phyloP scores from a whole-genome alignment of 2,329 filamentous ascomycete genomes.

The Calonectria pseudoturangicola region DNA sequence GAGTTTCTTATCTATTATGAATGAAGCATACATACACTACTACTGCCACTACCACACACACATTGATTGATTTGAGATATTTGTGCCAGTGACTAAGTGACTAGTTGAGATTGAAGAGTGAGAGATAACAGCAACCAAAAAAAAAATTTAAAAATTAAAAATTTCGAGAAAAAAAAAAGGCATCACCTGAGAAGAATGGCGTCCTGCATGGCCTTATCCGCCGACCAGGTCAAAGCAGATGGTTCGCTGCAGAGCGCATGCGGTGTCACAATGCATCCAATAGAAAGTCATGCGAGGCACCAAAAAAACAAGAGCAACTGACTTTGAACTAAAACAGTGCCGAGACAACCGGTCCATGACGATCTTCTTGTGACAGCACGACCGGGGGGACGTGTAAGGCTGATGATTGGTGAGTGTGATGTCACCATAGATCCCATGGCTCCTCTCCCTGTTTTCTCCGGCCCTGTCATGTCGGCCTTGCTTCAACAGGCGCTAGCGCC shows the following conservation, averaged over 20 bases:
- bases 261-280: slow-evolving; percentile 22
- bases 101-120: neutral
- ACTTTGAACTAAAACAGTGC: slow-evolving; percentile 15
- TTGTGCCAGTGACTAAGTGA: neutral
- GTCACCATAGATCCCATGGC: slow-evolving; percentile 30
- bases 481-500: neutral
- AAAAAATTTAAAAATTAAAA: too few relatives aligned
- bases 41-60: neutral
- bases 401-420: slow-evolving; percentile 37
- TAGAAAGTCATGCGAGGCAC: slow-evolving; percentile 9
- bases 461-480: slow-evolving; percentile 9
- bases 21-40: slow-evolving; percentile 19
- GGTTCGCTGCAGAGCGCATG: slow-evolving; percentile 15
- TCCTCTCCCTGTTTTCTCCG: slow-evolving; percentile 13
- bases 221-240: neutral
- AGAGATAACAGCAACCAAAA: neutral
- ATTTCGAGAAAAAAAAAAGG: too few relatives aligned
- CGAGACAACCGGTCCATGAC: slow-evolving; percentile 29
- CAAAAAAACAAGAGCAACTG: slow-evolving; percentile 9
- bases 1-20: slow-evolving; percentile 47
- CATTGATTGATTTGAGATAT: neutral
- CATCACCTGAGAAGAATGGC: too few relatives aligned
- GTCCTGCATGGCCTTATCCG: neutral
- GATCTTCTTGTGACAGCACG: slow-evolving; percentile 29
- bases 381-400: slow-evolving; percentile 33